Conservation (phyloP, 2,329 filamentous ascomycete genomes). For the Aureobasidium musti region DNA sequence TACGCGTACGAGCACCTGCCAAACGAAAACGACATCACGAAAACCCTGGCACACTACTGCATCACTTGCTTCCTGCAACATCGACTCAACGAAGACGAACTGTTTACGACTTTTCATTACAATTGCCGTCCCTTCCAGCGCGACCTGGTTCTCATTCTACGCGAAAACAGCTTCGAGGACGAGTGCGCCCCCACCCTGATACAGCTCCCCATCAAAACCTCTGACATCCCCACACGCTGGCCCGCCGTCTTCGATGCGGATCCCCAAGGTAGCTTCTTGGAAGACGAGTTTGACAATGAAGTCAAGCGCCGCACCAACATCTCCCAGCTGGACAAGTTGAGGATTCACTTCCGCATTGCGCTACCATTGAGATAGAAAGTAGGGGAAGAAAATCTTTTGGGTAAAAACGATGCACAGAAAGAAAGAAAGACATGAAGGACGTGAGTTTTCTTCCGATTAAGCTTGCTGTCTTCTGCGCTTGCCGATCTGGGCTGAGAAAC, state of each 20-base stretch:
- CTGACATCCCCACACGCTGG: neutral
- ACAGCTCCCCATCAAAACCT: slow-evolving; percentile 37
- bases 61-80: slow-evolving; percentile 44
- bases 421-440: slow-evolving; percentile 11
- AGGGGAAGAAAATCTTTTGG: slow-evolving; percentile 6
- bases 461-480: slow-evolving; percentile 95
- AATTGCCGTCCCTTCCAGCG: slow-evolving; percentile 46
- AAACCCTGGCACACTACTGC: slow-evolving; percentile 49
- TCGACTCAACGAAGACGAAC: slow-evolving; percentile 40
- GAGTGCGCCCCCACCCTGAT: slow-evolving; percentile 41
- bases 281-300: slow-evolving; percentile 14
- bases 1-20: slow-evolving; percentile 39
- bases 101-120: slow-evolving; percentile 44
- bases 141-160: slow-evolving; percentile 45
- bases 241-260: slow-evolving; percentile 6
- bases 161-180: slow-evolving; percentile 45
- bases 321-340: slow-evolving; percentile 23
- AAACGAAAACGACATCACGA: slow-evolving; percentile 39
- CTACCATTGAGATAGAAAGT: slow-evolving; percentile 3
- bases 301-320: slow-evolving; percentile 18
- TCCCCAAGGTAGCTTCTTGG: neutral
- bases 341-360: slow-evolving; percentile 23
- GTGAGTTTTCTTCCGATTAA: slow-evolving; percentile 50
- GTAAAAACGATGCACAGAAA: neutral
- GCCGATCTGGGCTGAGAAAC: slow-evolving; percentile 99